Conservation (phyloP, 129 eudicot genomes). For the Arctium minus region DNA sequence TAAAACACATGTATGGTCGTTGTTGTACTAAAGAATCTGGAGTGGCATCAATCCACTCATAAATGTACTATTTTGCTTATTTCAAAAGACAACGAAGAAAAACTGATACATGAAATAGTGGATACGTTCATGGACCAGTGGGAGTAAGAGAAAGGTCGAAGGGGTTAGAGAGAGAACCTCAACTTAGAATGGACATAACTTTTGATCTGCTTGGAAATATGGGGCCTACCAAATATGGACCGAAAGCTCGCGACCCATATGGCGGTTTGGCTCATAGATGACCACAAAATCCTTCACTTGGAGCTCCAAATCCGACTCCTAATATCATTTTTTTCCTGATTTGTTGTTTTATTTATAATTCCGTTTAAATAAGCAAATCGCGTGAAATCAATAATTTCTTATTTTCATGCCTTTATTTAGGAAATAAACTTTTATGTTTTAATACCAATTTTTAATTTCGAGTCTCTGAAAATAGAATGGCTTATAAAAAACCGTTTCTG, state of each 20-base stretch:
- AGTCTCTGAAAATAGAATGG: too few relatives aligned
- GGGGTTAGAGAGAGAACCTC: neutral
- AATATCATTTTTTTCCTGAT: neutral
- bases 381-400: neutral
- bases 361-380: neutral
- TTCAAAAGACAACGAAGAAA: neutral
- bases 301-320: neutral
- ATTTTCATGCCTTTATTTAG: too few relatives aligned
- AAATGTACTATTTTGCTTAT: neutral
- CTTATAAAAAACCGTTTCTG: neutral
- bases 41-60: neutral
- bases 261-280: neutral
- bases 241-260: neutral
- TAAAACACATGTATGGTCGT: neutral
- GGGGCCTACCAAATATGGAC: too few relatives aligned
- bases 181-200: neutral
- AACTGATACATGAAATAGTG: neutral
- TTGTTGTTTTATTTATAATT: too few relatives aligned
- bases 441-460: neutral
- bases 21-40: neutral
- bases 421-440: neutral
- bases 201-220: neutral
- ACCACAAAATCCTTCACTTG: neutral
- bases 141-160: neutral
- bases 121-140: neutral